Percentiles rank a stretch among this genome's conserved stretches.
Conservation (phyloP, 345 rosid species). For the Moricandia moricandioides region DNA sequence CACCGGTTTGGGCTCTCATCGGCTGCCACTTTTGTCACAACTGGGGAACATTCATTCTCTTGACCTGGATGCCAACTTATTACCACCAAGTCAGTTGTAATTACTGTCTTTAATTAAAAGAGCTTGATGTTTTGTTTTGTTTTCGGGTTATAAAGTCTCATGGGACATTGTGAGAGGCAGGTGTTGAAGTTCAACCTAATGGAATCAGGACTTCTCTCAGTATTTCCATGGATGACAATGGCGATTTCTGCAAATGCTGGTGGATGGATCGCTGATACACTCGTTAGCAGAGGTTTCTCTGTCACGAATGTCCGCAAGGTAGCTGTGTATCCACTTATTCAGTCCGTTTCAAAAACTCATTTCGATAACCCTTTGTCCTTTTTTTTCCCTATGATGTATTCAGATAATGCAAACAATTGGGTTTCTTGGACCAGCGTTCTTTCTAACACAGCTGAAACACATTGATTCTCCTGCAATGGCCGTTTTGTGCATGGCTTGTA, state of each 20-base stretch:
- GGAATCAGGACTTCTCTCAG: constrained; percentile 79
- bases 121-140: not conserved
- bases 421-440: constrained; percentile 96
- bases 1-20: constrained; percentile 92
- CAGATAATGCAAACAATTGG: constrained; percentile 98
- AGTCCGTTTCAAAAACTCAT: not conserved
- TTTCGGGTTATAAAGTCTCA: not conserved
- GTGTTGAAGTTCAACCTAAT: constrained; percentile 87
- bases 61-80: constrained; percentile 98
- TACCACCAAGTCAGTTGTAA: constrained; percentile 68
- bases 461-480: constrained; percentile 80
- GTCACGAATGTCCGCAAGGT: constrained; percentile 93
- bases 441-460: constrained; percentile 90
- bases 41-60: constrained; percentile 93
- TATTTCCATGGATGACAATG: constrained; percentile 96
- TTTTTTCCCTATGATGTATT: not conserved
- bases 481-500: constrained; percentile 59
- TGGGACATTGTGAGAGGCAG: constrained; percentile 36
- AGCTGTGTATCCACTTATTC: constrained; percentile 14
- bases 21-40: constrained; percentile 85
- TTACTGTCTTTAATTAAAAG: not conserved
- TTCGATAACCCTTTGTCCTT: not conserved
- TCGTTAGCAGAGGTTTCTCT: constrained; percentile 76
- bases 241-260: constrained; percentile 89
- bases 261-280: constrained; percentile 96